phyloP scores from a whole-genome alignment of 2,329 filamentous ascomycete genomes.

The Amesomyces nigricolor region DNA sequence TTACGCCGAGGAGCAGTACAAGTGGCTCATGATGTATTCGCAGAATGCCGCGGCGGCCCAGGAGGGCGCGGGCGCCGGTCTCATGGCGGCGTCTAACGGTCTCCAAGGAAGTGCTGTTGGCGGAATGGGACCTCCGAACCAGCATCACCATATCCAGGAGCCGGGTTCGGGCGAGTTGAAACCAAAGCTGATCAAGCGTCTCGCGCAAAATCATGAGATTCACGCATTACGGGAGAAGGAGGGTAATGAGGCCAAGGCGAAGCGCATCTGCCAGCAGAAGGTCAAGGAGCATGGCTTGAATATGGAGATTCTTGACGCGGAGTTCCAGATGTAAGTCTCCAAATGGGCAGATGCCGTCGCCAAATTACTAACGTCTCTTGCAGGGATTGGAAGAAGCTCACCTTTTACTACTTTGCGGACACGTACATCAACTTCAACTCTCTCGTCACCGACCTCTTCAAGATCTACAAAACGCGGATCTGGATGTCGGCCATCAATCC shows the following conservation, averaged over 20 bases:
- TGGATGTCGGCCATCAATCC: slow-evolving; percentile 99
- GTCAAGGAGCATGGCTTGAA: slow-evolving; percentile 89
- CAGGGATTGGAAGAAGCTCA: slow-evolving; percentile 98
- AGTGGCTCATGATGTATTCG: slow-evolving; percentile 98
- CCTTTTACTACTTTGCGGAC: slow-evolving; percentile 98
- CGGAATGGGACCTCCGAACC: slow-evolving; percentile 69
- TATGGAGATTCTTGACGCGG: slow-evolving; percentile 98
- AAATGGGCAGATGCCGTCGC: not conserved
- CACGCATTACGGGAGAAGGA: slow-evolving; percentile 88
- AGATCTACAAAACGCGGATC: slow-evolving; percentile 98
- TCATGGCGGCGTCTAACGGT: slow-evolving; percentile 58
- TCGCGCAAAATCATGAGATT: slow-evolving; percentile 88
- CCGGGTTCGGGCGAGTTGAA: slow-evolving; percentile 71
- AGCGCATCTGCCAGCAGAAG: slow-evolving; percentile 93
- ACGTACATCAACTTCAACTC: slow-evolving; percentile 99
- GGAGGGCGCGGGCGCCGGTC: slow-evolving; percentile 55
- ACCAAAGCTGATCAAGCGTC: slow-evolving; percentile 92
- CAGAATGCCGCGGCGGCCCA: slow-evolving; percentile 63
- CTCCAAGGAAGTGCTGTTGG: slow-evolving; percentile 66
- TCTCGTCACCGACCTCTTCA: slow-evolving; percentile 94
- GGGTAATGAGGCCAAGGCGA: slow-evolving; percentile 94
- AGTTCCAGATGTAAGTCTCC: slow-evolving; percentile 89
- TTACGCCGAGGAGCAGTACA: slow-evolving; percentile 92
- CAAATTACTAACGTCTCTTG: not conserved
- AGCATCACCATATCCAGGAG: slow-evolving; percentile 64